A percentile compares a stretch with the other conserved stretches of the same genome.
phyloP scores from a whole-genome alignment of 164 flowering plant species.

The Tetracentron sinense region DNA sequence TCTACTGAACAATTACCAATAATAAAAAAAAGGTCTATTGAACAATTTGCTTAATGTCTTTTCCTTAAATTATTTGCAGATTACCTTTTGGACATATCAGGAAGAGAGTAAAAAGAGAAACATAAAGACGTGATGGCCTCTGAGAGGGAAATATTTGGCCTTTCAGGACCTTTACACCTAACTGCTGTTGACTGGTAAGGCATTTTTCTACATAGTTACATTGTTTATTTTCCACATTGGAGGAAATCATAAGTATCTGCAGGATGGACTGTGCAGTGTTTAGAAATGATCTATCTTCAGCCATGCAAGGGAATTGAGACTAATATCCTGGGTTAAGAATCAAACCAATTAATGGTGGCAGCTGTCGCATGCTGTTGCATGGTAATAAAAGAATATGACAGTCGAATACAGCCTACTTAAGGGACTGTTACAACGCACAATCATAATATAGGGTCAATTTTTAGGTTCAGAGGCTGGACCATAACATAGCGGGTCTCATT shows the following conservation, averaged over 20 bases:
- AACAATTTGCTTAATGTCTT: background rate
- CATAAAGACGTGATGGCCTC: constrained; percentile 33
- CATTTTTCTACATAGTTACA: background rate
- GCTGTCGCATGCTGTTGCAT: background rate
- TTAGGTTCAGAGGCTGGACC: background rate
- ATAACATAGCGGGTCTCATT: too few species aligned
- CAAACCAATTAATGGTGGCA: background rate
- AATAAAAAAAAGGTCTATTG: background rate
- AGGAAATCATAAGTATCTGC: background rate
- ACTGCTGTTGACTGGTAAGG: constrained; percentile 69
- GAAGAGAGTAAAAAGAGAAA: background rate
- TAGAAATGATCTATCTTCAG: background rate
- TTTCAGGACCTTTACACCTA: constrained; percentile 71
- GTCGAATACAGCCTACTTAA: background rate
- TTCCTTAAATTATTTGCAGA: background rate
- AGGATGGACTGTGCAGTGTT: background rate
- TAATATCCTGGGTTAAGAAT: background rate
- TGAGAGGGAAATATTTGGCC: constrained; percentile 59
- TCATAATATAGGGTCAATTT: background rate
- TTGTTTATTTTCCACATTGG: background rate
- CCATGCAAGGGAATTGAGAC: background rate
- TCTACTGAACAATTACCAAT: background rate
- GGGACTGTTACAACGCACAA: background rate
- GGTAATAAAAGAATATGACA: background rate
- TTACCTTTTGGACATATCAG: background rate